phyloP scores from a whole-genome alignment of 768 basidiomycete genomes.

The Amanita molliuscula region DNA sequence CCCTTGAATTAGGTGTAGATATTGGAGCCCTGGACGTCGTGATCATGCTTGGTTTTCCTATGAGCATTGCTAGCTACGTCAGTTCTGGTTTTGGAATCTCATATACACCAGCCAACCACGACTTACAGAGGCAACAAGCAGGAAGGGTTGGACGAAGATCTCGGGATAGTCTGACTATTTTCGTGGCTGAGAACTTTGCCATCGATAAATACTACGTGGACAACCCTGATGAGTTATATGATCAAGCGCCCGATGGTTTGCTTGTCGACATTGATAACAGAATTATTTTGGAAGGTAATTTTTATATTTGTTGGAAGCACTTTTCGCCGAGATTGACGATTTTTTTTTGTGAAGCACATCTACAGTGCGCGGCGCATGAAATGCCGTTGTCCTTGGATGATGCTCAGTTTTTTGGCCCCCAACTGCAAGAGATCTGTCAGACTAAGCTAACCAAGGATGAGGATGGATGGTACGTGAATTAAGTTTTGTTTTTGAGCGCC shows the following conservation, averaged over 20 bases:
- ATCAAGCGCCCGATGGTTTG: constrained; percentile 49
- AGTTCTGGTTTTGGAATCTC: constrained; percentile 12
- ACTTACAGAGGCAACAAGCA: constrained; percentile 70
- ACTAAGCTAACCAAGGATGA: constrained; percentile 49
- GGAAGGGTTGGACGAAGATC: constrained; percentile 79
- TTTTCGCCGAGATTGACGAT: not conserved
- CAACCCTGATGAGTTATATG: constrained; percentile 62
- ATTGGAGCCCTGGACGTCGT: constrained; percentile 86
- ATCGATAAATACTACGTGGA: constrained; percentile 68
- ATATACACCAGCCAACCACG: not conserved
- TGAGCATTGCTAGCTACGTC: constrained; percentile 73
- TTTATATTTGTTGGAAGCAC: not conserved
- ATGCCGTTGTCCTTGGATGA: constrained; percentile 70
- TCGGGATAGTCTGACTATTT: constrained; percentile 68
- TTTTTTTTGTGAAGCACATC: constrained; percentile 52
- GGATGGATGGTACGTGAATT: constrained; percentile 62
- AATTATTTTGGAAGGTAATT: constrained; percentile 54
- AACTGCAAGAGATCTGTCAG: constrained; percentile 49
- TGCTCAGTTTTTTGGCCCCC: constrained; percentile 59
- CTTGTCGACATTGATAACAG: constrained; percentile 65
- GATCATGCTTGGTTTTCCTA: constrained; percentile 81
- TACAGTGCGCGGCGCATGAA: constrained; percentile 83
- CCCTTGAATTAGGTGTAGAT: constrained; percentile 86
- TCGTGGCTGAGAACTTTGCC: constrained; percentile 58
- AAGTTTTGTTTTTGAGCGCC: not conserved